Evolutionary conservation across 139 green algal species (phyloP).

Genomic region (Chlorella sp.): DNA sequence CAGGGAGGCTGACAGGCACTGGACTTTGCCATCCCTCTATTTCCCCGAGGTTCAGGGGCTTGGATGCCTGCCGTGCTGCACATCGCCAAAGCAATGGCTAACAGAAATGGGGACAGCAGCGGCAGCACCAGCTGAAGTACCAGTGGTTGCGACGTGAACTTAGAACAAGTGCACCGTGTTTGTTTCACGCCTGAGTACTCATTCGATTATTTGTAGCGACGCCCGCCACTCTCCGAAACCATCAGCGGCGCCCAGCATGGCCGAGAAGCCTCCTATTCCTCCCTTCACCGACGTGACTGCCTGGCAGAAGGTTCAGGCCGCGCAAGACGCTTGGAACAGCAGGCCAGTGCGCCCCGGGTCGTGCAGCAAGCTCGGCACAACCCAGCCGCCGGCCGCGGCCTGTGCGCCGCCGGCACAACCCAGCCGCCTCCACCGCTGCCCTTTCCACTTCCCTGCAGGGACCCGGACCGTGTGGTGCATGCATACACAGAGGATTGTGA

Average conservation of each 20-base stretch:
- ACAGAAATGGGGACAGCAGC: too few relatives aligned
- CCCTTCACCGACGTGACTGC: slow-evolving; percentile 20
- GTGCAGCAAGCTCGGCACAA: not conserved
- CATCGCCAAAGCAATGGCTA: too few relatives aligned
- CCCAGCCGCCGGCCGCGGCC: not conserved
- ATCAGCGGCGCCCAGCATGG: not conserved
- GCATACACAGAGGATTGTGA: slow-evolving; percentile 70
- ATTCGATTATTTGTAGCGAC: too few relatives aligned
- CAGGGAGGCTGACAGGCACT: too few relatives aligned
- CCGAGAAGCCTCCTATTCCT: slow-evolving; percentile 3
- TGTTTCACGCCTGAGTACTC: too few relatives aligned
- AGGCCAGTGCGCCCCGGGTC: not conserved
- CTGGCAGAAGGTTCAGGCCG: slow-evolving; percentile 17
- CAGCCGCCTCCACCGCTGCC: not conserved
- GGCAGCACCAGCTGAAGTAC: too few relatives aligned
- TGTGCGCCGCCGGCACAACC: not conserved
- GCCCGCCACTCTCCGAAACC: too few relatives aligned
- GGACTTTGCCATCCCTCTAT: too few relatives aligned
- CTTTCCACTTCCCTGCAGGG: not conserved
- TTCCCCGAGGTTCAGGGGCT: too few relatives aligned
- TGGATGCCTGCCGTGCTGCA: too few relatives aligned
- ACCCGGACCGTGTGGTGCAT: slow-evolving; percentile 51
- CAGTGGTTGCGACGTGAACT: too few relatives aligned
- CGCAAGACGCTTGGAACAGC: not conserved
- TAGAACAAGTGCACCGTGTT: too few relatives aligned